These are phyloP conservation scores for Roridomyces roridus DNA, from an alignment of 768 basidiomycete species.

Conservation along the genomic window DNA sequence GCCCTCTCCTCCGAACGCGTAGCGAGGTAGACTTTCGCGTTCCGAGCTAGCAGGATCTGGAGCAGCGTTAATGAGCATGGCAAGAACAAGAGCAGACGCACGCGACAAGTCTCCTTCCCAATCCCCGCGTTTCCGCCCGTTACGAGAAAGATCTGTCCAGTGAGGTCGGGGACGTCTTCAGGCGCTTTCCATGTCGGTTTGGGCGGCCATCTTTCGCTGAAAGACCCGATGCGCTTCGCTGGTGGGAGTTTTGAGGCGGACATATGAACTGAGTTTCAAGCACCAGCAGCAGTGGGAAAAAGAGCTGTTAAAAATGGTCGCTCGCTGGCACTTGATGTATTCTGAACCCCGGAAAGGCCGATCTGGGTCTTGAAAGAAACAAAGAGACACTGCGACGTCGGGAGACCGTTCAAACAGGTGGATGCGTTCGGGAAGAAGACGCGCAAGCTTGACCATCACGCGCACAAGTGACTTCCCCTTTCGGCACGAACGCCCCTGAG, in stretches of 20 bases:
- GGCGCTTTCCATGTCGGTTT: slow-evolving; percentile 31
- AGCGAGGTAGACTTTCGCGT: slow-evolving; percentile 57
- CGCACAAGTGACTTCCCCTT: too few species aligned
- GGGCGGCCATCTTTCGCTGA: slow-evolving; percentile 30
- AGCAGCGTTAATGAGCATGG: too few species aligned
- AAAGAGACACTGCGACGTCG: too few species aligned
- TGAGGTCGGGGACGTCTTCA: slow-evolving; percentile 39
- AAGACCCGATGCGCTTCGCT: slow-evolving; percentile 17
- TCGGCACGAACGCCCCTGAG: too few species aligned
- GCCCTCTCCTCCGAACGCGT: slow-evolving; percentile 40
- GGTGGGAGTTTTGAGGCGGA: slow-evolving; percentile 6
- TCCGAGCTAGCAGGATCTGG: slow-evolving; percentile 44
- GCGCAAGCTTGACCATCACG: too few species aligned
- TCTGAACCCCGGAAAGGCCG: too few species aligned
- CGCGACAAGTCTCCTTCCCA: slow-evolving; percentile 30
- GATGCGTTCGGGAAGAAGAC: too few species aligned
- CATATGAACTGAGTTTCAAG: too few species aligned
- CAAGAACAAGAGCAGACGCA: not conserved
- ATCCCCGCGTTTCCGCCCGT: slow-evolving; percentile 33
- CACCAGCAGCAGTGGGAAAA: not conserved
- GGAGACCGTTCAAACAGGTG: too few species aligned
- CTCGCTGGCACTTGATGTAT: too few species aligned
- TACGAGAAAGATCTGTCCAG: slow-evolving; percentile 39
- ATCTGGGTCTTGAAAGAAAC: too few species aligned
- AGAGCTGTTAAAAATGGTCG: too few species aligned